Percentiles rank a stretch among this genome's conserved stretches.
Evolutionary conservation across 2,329 filamentous ascomycete genomes (phyloP).

Genomic region (Pseudocercospora ulei): DNA sequence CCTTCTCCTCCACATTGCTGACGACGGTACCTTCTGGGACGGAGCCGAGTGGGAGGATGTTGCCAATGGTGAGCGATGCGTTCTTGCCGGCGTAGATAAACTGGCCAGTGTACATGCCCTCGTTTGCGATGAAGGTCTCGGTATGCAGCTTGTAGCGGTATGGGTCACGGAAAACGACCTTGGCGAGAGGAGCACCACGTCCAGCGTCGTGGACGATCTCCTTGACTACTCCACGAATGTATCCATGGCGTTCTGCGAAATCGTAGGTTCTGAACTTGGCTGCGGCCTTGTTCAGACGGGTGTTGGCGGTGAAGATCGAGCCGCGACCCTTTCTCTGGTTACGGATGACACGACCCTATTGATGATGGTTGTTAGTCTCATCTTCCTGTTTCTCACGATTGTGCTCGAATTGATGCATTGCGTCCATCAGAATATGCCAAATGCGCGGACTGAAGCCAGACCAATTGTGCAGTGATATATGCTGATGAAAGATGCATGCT

Average conservation of each 20-base stretch:
- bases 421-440: no score
- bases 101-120: conserved; percentile 99
- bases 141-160: conserved; percentile 96
- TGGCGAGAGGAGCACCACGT: conserved; percentile 94
- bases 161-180: conserved; percentile 92
- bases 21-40: conserved; percentile 99
- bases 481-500: no score
- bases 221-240: conserved; percentile 94
- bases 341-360: conserved; percentile 23
- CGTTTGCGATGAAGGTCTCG: conserved; percentile 99
- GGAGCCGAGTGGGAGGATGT: conserved; percentile 86
- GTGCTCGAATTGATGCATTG: no score
- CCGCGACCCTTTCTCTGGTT: conserved; percentile 68
- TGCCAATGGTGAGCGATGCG: conserved; percentile 90
- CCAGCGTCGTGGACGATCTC: conserved; percentile 98
- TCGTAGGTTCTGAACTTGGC: conserved; percentile 96
- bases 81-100: conserved; percentile 99
- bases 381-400: conserved; percentile 3
- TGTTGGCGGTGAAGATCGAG: conserved; percentile 57
- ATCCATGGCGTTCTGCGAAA: conserved; percentile 70
- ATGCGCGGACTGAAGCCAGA: no score
- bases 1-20: conserved; percentile 98
- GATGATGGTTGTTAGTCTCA: conserved; percentile 2
- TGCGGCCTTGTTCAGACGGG: conserved; percentile 74
- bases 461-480: no score